Conservation (phyloP, 495 filamentous ascomycete species). For the Cenococcum geophilum region DNA sequence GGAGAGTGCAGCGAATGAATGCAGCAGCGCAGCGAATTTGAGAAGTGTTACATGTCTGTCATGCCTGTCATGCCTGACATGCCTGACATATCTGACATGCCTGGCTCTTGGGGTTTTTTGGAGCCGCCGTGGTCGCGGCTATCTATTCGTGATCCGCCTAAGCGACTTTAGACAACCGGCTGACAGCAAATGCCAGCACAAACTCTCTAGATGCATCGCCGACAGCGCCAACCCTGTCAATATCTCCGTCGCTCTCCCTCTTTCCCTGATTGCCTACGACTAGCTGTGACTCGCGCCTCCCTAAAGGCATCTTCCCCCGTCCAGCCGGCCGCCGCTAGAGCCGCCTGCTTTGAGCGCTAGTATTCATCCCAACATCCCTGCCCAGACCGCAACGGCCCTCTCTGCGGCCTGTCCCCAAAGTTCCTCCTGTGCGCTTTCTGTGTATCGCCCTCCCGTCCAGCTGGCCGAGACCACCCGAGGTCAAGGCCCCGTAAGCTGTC, state of each 20-base stretch:
- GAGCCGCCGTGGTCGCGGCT: not conserved
- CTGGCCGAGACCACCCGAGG: constrained; percentile 1
- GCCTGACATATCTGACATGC: too few relatives aligned
- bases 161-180: not conserved
- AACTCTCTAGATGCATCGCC: not conserved
- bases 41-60: too few relatives aligned
- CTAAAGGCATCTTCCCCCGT: not conserved
- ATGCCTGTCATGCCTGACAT: too few relatives aligned
- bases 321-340: constrained; percentile 4
- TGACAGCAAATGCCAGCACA: not conserved
- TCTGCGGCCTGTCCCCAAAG: not conserved
- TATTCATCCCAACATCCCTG: constrained; percentile 3
- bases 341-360: constrained; percentile 1
- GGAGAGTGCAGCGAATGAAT: too few relatives aligned
- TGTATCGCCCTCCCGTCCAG: not conserved
- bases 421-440: constrained; percentile 2
- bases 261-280: not conserved
- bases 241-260: not conserved
- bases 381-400: not conserved
- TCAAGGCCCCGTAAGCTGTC: constrained; percentile 1
- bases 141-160: not conserved
- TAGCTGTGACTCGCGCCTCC: not conserved
- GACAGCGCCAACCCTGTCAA: too few relatives aligned
- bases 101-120: too few relatives aligned
- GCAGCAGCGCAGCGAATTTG: too few relatives aligned